Evolutionary conservation across 805 yeast genomes (phyloP), one percentile per base, ranked within the genome.

Genomic region (Candida qinlingensis): DNA sequence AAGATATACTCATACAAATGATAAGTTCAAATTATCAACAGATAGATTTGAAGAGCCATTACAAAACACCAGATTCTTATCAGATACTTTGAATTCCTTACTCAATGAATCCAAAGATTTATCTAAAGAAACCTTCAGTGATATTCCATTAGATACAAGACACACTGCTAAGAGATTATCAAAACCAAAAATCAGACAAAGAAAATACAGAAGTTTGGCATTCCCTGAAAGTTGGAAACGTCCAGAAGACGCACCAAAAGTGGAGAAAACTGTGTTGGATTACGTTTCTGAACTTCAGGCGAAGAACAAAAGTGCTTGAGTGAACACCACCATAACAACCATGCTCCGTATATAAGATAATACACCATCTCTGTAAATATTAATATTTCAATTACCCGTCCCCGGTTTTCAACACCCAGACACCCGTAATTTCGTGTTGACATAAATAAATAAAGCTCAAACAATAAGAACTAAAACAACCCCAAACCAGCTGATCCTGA

Each of bases 221-320:
- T 90, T 87, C 73, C 97, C 98, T 12, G 80, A 80, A 54, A 79
- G 73, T 44, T 92, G 98, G 98, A 70, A 74, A 55, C 75, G 82
- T 50, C 86, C 87, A 9, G 76, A 87, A 59, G 85, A 84, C 60
- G 86, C 89, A 0, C 87, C 89, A 30, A 71, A 71, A 49, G 62
- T 69, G 55, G 48, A 68, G 33, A 54, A 56, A 44, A 41, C 57
- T 3, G 55, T 61, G 7, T 39, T 57, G 28, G 59, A 59, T 38
- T 49, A 54, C 45, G 47, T 61, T 6, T 8, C 11, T 6, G 59
- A 58, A 43, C 38, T 46, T 5, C 11, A 41, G 25, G 41, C 35
- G 8, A 37, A 28, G 4, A 28, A 37, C 12, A 42, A 35, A 39
- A 26, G 7, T 7, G 35, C 30, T 9, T 35, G 37, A 25, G 19